phyloP scores from a whole-genome alignment of 2,329 filamentous ascomycete species.

The Coleophoma cylindrospora region DNA sequence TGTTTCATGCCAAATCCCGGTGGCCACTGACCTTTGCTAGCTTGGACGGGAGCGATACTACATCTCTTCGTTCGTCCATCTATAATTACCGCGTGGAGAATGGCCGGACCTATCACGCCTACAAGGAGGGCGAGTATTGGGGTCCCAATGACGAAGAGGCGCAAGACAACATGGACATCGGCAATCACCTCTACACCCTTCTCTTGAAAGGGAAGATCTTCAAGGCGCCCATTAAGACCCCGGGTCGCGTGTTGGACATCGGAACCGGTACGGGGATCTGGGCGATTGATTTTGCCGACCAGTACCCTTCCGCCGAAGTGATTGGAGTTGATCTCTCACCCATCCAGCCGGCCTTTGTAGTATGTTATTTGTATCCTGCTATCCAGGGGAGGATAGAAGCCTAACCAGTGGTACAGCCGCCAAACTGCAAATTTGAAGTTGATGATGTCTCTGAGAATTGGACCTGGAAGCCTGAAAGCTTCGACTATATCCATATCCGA shows the following conservation, averaged over 20 bases:
- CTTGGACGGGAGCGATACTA: constrained; percentile 6
- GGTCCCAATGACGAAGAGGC: constrained; percentile 11
- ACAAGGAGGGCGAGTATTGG: constrained; percentile 31
- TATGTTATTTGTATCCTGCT: background rate
- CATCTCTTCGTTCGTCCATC: constrained; percentile 9
- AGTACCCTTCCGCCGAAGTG: constrained; percentile 19
- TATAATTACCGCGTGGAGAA: constrained; percentile 28
- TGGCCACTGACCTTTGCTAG: background rate
- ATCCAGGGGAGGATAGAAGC: background rate
- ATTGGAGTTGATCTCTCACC: constrained; percentile 19
- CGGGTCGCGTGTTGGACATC: constrained; percentile 28
- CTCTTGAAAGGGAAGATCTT: constrained; percentile 10
- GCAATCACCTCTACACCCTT: constrained; percentile 14
- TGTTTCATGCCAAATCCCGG: background rate
- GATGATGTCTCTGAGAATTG: constrained; percentile 47
- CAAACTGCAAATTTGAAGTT: constrained; percentile 56
- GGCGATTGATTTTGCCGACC: constrained; percentile 25
- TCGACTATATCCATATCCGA: constrained; percentile 53
- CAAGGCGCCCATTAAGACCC: constrained; percentile 17
- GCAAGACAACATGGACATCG: constrained; percentile 12
- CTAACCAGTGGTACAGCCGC: constrained; percentile 26
- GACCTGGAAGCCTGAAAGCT: constrained; percentile 36
- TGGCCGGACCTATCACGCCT: constrained; percentile 39
- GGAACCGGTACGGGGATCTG: constrained; percentile 29
- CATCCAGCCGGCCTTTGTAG: constrained; percentile 36